These are phyloP conservation scores for Penicillium arizonense DNA, from an alignment of 495 filamentous ascomycete species.

Conservation along the genomic window DNA sequence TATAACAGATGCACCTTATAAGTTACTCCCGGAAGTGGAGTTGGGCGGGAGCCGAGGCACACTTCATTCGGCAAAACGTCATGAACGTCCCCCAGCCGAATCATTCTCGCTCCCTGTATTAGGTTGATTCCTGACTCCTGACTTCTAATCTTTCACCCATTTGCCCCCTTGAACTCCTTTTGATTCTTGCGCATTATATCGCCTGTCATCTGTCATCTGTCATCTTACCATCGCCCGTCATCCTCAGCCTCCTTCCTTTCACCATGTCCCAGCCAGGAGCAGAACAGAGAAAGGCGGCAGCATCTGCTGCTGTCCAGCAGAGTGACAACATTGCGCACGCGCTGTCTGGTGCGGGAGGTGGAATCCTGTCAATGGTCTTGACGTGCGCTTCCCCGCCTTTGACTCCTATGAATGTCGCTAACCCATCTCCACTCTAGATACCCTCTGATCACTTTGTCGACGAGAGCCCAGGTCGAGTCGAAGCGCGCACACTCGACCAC, in stretches of 20 bases:
- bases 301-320: conserved; percentile 58
- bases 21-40: conserved; percentile 5
- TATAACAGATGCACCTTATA: not conserved
- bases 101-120: conserved; percentile 30
- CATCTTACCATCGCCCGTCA: not conserved
- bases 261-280: conserved; percentile 42
- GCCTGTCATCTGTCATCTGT: not conserved
- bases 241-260: conserved; percentile 1
- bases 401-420: conserved; percentile 10
- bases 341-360: conserved; percentile 83
- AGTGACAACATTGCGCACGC: conserved; percentile 92
- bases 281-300: conserved; percentile 34
- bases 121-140: conserved; percentile 1
- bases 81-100: conserved; percentile 38
- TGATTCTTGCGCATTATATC: not conserved
- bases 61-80: conserved; percentile 44
- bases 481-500: conserved; percentile 83
- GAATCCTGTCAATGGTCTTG: conserved; percentile 90
- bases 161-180: conserved; percentile 13
- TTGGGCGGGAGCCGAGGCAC: conserved; percentile 38
- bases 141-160: conserved; percentile 4
- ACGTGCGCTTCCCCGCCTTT: conserved; percentile 57
- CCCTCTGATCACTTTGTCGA: conserved; percentile 95
- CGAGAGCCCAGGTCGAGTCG: conserved; percentile 95
- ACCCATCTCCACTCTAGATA: conserved; percentile 57